phyloP scores from a whole-genome alignment of 1,284 basidiomycete genomes.

The Austroboletus novae-zelandiae region DNA sequence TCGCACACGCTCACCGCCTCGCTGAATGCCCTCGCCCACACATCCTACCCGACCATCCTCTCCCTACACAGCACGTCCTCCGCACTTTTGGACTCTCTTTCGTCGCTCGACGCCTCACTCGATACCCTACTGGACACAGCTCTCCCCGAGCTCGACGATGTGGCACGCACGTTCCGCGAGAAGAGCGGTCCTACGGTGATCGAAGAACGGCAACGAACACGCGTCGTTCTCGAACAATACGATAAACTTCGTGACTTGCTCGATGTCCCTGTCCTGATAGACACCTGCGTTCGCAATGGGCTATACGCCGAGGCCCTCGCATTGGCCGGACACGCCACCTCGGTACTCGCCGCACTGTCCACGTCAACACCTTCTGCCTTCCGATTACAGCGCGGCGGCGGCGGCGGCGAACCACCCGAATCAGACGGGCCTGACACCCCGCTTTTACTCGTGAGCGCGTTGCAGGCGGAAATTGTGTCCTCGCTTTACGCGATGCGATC shows the following conservation, averaged over 20 bases:
- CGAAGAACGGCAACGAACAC: conserved; percentile 67
- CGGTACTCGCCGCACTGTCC: conserved; percentile 26
- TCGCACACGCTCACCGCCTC: conserved; percentile 83
- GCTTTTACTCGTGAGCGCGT: conserved; percentile 48
- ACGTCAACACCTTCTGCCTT: conserved; percentile 13
- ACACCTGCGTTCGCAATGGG: conserved; percentile 88
- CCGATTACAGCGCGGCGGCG: conserved; percentile 4
- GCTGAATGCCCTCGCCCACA: conserved; percentile 82
- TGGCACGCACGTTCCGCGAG: conserved; percentile 62
- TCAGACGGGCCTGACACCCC: conserved; percentile 32
- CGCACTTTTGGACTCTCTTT: conserved; percentile 64
- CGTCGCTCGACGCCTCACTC: conserved; percentile 65
- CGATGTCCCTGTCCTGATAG: conserved; percentile 85
- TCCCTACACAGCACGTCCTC: conserved; percentile 74
- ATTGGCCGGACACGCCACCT: conserved; percentile 29
- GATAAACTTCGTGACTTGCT: conserved; percentile 89
- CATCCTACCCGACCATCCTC: conserved; percentile 86
- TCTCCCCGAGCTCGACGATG: conserved; percentile 71
- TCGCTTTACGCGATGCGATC: conserved; percentile 73
- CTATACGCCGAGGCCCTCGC: conserved; percentile 89
- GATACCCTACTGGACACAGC: conserved; percentile 60
- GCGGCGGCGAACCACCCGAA: conserved; percentile 12
- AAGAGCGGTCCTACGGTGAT: conserved; percentile 55
- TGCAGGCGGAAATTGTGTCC: conserved; percentile 73
- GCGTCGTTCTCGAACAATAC: conserved; percentile 83